Evolutionary conservation across 306 rosid species (phyloP).

Genomic region (Ormosia semicastrata): DNA sequence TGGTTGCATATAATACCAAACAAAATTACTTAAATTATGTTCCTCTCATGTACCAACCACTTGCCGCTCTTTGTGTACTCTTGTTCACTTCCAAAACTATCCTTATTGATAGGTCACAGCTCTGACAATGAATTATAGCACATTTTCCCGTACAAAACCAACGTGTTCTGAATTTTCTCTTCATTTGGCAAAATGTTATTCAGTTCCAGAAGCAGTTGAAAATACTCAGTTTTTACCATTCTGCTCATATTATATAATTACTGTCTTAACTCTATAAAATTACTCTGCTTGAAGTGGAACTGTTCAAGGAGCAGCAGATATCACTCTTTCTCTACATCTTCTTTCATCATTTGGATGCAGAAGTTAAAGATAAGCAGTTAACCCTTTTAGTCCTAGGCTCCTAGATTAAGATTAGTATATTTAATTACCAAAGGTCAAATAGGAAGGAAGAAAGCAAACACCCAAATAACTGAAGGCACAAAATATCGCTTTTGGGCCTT

Average conservation of each 20-base stretch:
- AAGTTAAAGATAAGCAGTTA: not conserved
- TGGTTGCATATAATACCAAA: not conserved
- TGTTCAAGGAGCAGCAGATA: not conserved
- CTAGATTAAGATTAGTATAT: not conserved
- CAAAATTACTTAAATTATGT: not conserved
- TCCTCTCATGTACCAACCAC: slow-evolving; percentile 6
- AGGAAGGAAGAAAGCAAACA: not conserved
- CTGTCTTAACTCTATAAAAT: not conserved
- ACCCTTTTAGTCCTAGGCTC: not conserved
- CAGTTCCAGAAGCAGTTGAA: not conserved
- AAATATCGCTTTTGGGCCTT: not conserved
- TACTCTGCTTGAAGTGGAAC: not conserved
- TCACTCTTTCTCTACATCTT: not conserved
- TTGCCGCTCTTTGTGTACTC: not conserved
- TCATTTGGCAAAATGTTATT: not conserved
- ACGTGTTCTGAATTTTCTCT: not conserved
- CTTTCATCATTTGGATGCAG: slow-evolving; percentile 37
- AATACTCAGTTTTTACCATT: slow-evolving; percentile 11
- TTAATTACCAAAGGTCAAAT: not conserved
- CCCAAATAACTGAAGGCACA: not conserved
- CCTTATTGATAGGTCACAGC: not conserved
- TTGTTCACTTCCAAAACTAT: slow-evolving; percentile 47
- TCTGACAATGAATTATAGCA: not conserved
- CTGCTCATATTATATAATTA: not conserved
- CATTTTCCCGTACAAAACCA: not conserved